Evolutionary conservation across 1,284 basidiomycete genomes (phyloP).

Genomic region (Mycena sp.): DNA sequence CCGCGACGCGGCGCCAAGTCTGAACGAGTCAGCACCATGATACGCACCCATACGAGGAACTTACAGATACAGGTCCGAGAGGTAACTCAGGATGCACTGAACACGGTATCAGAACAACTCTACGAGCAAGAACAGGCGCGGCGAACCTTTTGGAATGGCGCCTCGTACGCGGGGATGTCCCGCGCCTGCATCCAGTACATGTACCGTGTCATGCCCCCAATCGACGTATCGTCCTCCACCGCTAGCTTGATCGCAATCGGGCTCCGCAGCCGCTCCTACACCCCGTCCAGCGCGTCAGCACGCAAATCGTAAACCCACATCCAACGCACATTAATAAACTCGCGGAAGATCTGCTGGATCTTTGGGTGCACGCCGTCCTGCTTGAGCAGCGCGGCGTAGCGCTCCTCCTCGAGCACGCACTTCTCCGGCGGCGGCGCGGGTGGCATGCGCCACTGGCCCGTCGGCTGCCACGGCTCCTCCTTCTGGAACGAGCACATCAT

Average conservation of each 20-base stretch:
- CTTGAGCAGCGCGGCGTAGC: conserved; percentile 47
- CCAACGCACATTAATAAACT: conserved; percentile 59
- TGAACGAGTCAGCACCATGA: conserved; percentile 40
- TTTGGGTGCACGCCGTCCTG: conserved; percentile 45
- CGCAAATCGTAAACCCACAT: too few relatives aligned
- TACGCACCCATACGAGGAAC: conserved; percentile 33
- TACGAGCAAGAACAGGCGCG: background rate
- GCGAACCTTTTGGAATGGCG: conserved; percentile 82
- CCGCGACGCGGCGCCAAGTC: conserved; percentile 73
- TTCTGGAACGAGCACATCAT: conserved; percentile 89
- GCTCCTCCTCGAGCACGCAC: conserved; percentile 69
- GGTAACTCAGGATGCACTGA: conserved; percentile 87
- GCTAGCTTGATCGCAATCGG: conserved; percentile 75
- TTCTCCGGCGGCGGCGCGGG: conserved; percentile 66
- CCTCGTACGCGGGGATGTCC: conserved; percentile 71
- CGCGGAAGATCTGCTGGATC: conserved; percentile 43
- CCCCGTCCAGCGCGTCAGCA: background rate
- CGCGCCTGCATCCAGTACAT: conserved; percentile 88
- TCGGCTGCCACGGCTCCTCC: conserved; percentile 80
- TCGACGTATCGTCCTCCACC: conserved; percentile 48
- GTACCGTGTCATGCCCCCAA: conserved; percentile 57
- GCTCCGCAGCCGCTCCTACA: conserved; percentile 73
- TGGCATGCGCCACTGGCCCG: conserved; percentile 73
- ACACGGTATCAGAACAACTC: background rate
- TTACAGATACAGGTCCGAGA: conserved; percentile 87